Percentiles rank a stretch among this genome's conserved stretches.
phyloP scores from a whole-genome alignment of 2,329 filamentous ascomycete species.

The Scedosporium boydii region DNA sequence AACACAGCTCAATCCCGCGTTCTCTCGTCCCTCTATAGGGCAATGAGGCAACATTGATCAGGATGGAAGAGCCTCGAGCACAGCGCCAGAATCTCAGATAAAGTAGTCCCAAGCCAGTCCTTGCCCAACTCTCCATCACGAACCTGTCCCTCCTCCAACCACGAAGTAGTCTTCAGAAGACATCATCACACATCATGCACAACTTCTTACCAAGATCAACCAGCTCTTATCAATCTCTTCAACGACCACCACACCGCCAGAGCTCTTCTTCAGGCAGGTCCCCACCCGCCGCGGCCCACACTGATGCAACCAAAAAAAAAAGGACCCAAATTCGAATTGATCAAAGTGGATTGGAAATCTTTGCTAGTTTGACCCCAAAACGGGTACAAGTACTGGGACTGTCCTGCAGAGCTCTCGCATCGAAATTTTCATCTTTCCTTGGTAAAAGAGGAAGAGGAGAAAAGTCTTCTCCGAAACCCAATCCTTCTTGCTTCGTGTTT shows the following conservation, averaged over 20 bases:
- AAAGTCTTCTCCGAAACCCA: too few species aligned
- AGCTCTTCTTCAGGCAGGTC: neutral
- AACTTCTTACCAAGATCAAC: neutral
- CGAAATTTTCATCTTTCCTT: neutral
- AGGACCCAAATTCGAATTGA: neutral
- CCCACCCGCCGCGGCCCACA: neutral
- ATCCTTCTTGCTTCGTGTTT: neutral
- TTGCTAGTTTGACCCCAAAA: neutral
- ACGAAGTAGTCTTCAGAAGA: neutral
- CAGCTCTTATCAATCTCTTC: neutral
- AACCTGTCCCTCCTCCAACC: neutral
- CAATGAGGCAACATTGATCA: too few species aligned
- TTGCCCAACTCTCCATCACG: neutral
- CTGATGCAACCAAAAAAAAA: neutral
- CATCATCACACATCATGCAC: neutral
- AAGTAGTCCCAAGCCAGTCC: neutral
- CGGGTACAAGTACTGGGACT: neutral
- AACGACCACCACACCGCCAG: neutral
- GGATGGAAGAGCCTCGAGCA: too few species aligned
- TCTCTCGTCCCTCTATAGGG: too few species aligned
- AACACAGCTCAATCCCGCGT: too few species aligned
- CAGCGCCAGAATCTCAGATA: neutral
- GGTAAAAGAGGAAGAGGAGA: too few species aligned
- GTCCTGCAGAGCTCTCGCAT: neutral
- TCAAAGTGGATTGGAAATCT: neutral